Percentiles rank a stretch among this genome's conserved stretches.
Evolutionary conservation across 2,329 filamentous ascomycete species (phyloP).

Genomic region (Cladophialophora bantiana): DNA sequence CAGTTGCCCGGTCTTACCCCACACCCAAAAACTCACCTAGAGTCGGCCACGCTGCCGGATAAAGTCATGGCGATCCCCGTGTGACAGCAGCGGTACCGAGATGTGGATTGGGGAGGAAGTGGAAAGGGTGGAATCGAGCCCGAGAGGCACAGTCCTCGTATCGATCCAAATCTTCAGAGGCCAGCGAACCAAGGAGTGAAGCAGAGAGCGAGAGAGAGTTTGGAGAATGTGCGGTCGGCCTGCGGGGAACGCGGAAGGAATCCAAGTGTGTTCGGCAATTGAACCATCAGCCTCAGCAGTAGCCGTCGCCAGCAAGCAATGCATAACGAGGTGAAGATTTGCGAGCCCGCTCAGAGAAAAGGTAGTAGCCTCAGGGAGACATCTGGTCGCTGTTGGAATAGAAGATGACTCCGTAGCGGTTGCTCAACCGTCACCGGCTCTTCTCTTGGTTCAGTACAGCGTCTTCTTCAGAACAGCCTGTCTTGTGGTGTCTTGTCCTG

Average conservation of each 20-base stretch:
- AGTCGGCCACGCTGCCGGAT: constrained; percentile 2
- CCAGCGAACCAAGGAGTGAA: not conserved
- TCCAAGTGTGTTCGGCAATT: not conserved
- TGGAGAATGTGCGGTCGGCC: constrained; percentile 5
- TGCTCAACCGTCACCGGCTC: not conserved
- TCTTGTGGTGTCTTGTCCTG: not conserved
- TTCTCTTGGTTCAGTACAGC: not conserved
- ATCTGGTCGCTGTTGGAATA: too few species aligned
- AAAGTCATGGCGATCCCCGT: constrained; percentile 10
- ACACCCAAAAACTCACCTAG: constrained; percentile 17
- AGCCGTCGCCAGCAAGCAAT: not conserved
- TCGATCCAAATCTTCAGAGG: not conserved
- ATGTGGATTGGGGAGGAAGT: not conserved
- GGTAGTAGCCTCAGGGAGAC: not conserved
- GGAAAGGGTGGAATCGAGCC: not conserved
- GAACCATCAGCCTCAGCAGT: not conserved
- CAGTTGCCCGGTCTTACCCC: constrained; percentile 30
- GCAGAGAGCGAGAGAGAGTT: constrained; percentile 2
- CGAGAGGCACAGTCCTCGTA: not conserved
- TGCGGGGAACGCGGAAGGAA: constrained; percentile 1
- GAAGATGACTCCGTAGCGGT: not conserved
- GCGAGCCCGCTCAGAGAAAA: not conserved
- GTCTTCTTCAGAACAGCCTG: not conserved
- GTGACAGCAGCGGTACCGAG: constrained; percentile 1
- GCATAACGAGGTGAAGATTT: not conserved